Conservation (phyloP, 345 rosid genomes). For the Aquilaria yunnanensis region DNA sequence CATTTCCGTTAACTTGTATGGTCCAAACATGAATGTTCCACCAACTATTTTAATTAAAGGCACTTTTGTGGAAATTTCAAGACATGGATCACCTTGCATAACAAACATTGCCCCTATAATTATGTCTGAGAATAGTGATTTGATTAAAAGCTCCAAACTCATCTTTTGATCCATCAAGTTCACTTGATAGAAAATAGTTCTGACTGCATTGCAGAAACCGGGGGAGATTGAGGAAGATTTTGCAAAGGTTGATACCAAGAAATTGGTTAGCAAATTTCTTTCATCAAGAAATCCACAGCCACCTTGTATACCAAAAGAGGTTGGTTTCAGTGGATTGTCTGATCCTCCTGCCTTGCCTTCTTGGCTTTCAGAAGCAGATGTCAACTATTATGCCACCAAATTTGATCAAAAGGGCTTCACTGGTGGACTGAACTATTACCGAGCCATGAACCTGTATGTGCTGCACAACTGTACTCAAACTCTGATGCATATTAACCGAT, state of each 20-base stretch:
- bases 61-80: too few species aligned
- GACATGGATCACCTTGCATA: too few species aligned
- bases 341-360: slow-evolving; percentile 41
- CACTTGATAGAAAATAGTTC: slow-evolving; percentile 1
- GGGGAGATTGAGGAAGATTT: slow-evolving; percentile 72
- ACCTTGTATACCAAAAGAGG: slow-evolving; percentile 48
- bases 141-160: background rate
- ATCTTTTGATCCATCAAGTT: background rate
- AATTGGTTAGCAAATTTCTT: slow-evolving; percentile 37
- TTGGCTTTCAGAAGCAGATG: slow-evolving; percentile 73
- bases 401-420: slow-evolving; percentile 66
- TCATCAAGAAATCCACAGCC: slow-evolving; percentile 36
- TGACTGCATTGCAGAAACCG: slow-evolving; percentile 41
- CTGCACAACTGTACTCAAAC: background rate
- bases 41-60: too few species aligned
- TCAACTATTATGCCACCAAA: slow-evolving; percentile 50
- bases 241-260: slow-evolving; percentile 50
- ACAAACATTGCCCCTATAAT: too few species aligned
- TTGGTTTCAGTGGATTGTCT: slow-evolving; percentile 49
- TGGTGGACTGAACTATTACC: slow-evolving; percentile 79
- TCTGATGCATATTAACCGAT: too few species aligned
- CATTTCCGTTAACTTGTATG: too few species aligned
- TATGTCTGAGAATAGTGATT: too few species aligned
- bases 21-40: too few species aligned
- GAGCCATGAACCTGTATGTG: slow-evolving; percentile 61